Evolutionary conservation across 2,329 filamentous ascomycete genomes (phyloP).

Genomic region (Colletotrichum sp.): DNA sequence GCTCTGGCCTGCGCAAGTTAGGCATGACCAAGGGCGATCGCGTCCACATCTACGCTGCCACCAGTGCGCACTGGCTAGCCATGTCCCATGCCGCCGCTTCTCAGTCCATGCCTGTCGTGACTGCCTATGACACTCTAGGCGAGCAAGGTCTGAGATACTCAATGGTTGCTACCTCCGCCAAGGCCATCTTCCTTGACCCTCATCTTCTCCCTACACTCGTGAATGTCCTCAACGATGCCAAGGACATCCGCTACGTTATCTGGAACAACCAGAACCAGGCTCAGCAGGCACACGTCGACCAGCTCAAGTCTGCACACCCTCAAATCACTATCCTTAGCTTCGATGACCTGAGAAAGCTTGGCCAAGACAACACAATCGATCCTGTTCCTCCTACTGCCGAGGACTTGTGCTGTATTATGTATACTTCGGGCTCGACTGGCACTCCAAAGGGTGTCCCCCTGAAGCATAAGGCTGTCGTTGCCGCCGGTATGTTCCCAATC

Average conservation of each 20-base stretch:
- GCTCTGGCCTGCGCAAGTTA: conserved; percentile 74
- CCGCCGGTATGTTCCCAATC: conserved; percentile 59
- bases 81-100: conserved; percentile 62
- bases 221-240: conserved; percentile 57
- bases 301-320: conserved; percentile 46
- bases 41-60: conserved; percentile 82
- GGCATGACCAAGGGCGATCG: conserved; percentile 71
- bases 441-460: conserved; percentile 82
- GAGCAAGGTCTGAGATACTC: conserved; percentile 79
- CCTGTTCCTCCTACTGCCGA: conserved; percentile 72
- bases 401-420: conserved; percentile 77
- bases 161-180: conserved; percentile 73
- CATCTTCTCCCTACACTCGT: conserved; percentile 66
- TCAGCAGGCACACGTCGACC: conserved; percentile 55
- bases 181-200: conserved; percentile 61
- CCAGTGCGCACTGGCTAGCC: conserved; percentile 60
- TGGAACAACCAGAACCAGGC: conserved; percentile 60
- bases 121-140: conserved; percentile 82
- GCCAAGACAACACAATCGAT: conserved; percentile 69
- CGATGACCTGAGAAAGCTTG: conserved; percentile 55
- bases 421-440: conserved; percentile 82
- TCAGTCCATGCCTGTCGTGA: conserved; percentile 83
- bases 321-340: conserved; percentile 54
- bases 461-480: conserved; percentile 76
- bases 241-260: conserved; percentile 55